These are phyloP conservation scores for Casuarina equisetifolia DNA, from an alignment of 306 rosid genomes.

Conservation along the genomic window DNA sequence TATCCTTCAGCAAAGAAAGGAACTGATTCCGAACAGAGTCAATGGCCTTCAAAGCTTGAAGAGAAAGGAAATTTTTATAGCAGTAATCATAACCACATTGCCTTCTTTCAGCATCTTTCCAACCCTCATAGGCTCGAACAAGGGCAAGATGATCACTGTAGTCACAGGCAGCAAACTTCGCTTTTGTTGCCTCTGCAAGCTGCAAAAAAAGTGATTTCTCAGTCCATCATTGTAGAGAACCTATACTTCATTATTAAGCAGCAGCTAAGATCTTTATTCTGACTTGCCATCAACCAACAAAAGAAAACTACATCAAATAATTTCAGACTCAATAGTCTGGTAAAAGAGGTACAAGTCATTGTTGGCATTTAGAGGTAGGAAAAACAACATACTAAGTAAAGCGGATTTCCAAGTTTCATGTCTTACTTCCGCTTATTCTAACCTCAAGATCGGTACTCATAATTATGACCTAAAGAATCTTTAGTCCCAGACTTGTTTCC, in stretches of 20 bases:
- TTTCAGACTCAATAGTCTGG: background rate
- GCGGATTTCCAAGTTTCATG: background rate
- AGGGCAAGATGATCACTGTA: constrained; percentile 92
- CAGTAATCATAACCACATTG: constrained; percentile 77
- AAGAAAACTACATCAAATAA: background rate
- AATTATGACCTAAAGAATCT: constrained; percentile 4
- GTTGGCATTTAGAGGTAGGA: background rate
- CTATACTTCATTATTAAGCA: background rate
- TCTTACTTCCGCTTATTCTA: background rate
- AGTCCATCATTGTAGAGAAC: constrained; percentile 11
- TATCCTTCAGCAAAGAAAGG: constrained; percentile 66
- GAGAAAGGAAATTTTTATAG: constrained; percentile 89
- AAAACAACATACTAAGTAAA: background rate
- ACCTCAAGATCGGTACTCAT: background rate
- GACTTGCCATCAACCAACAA: constrained; percentile 2
- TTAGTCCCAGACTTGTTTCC: background rate
- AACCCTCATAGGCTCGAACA: constrained; percentile 80
- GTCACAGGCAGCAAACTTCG: constrained; percentile 51
- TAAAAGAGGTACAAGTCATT: background rate
- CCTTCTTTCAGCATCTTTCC: constrained; percentile 82
- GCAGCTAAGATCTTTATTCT: background rate
- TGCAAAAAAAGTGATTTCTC: constrained; percentile 29
- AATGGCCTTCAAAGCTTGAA: constrained; percentile 87
- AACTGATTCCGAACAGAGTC: constrained; percentile 88
- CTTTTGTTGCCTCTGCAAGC: constrained; percentile 51